Percentiles rank a stretch among this genome's conserved stretches.
Conservation (phyloP, 805 yeast genomes). For the Candida xyloterini region DNA sequence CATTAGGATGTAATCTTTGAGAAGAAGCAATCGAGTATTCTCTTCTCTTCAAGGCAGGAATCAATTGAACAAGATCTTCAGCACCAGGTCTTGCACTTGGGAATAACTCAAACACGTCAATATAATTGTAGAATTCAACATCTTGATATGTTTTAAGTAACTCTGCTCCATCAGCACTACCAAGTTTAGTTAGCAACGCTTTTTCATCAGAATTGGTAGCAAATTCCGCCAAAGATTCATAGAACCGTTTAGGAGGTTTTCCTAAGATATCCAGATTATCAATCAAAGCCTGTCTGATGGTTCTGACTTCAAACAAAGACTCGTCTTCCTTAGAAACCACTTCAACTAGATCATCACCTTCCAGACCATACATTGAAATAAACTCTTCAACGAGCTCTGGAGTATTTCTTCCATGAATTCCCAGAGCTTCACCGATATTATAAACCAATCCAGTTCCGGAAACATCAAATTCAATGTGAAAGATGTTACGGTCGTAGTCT, state of each 20-base stretch:
- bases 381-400: slow-evolving; percentile 62
- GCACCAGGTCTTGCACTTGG: slow-evolving; percentile 76
- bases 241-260: slow-evolving; percentile 93
- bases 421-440: slow-evolving; percentile 95
- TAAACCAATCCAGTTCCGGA: slow-evolving; percentile 88
- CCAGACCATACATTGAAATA: slow-evolving; percentile 65
- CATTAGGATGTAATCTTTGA: slow-evolving; percentile 86
- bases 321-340: slow-evolving; percentile 67
- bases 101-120: slow-evolving; percentile 77
- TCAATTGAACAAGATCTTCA: slow-evolving; percentile 63
- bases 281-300: slow-evolving; percentile 74
- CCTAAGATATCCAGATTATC: slow-evolving; percentile 89
- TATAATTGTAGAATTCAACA: slow-evolving; percentile 74
- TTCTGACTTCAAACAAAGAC: slow-evolving; percentile 62
- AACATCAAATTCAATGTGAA: slow-evolving; percentile 93
- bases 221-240: slow-evolving; percentile 72
- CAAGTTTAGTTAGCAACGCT: slow-evolving; percentile 57
- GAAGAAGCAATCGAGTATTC: slow-evolving; percentile 98
- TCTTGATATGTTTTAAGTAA: slow-evolving; percentile 84
- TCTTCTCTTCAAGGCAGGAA: slow-evolving; percentile 91
- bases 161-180: slow-evolving; percentile 77
- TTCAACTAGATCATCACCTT: slow-evolving; percentile 65
- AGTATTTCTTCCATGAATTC: slow-evolving; percentile 88
- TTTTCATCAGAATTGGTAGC: slow-evolving; percentile 71
- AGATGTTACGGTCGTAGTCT: slow-evolving; percentile 89